A percentile compares a stretch with the other conserved stretches of the same genome.
Evolutionary conservation across 192 early-diverging fungal genomes (phyloP).

Genomic region (Coemansia sp.): DNA sequence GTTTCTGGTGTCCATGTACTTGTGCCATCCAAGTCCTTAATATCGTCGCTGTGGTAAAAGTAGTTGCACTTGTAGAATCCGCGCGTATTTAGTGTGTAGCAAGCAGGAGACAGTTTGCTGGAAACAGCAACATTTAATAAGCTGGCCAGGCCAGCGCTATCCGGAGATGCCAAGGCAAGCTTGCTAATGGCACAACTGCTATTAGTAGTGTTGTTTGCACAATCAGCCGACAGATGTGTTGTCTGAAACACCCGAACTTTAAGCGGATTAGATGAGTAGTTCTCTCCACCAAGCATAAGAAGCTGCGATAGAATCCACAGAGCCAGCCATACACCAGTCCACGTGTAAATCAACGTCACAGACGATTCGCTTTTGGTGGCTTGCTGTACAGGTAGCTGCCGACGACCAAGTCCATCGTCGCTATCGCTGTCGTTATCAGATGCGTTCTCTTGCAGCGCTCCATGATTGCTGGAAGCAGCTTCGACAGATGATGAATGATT

Average conservation of each 20-base stretch:
- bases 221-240: slow-evolving; percentile 23
- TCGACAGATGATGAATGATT: too few relatives aligned
- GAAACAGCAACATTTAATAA: slow-evolving; percentile 21
- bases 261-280: slow-evolving; percentile 19
- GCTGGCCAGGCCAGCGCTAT: slow-evolving; percentile 33
- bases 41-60: not conserved
- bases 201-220: not conserved
- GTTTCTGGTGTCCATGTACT: slow-evolving; percentile 21
- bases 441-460: not conserved
- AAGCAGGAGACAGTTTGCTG: slow-evolving; percentile 3
- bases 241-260: slow-evolving; percentile 41
- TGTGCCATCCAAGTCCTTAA: not conserved
- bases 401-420: slow-evolving; percentile 23
- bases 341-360: slow-evolving; percentile 33
- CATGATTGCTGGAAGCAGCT: not conserved
- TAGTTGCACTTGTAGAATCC: slow-evolving; percentile 41
- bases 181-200: slow-evolving; percentile 15
- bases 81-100: slow-evolving; percentile 35
- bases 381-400: not conserved
- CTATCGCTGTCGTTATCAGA: not conserved
- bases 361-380: slow-evolving; percentile 28
- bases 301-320: slow-evolving; percentile 33
- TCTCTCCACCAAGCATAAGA: slow-evolving; percentile 28
- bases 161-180: slow-evolving; percentile 39
- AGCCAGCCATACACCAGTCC: slow-evolving; percentile 27